These are phyloP conservation scores for Firmiana major DNA, from an alignment of 345 rosid genomes.

Conservation along the genomic window DNA sequence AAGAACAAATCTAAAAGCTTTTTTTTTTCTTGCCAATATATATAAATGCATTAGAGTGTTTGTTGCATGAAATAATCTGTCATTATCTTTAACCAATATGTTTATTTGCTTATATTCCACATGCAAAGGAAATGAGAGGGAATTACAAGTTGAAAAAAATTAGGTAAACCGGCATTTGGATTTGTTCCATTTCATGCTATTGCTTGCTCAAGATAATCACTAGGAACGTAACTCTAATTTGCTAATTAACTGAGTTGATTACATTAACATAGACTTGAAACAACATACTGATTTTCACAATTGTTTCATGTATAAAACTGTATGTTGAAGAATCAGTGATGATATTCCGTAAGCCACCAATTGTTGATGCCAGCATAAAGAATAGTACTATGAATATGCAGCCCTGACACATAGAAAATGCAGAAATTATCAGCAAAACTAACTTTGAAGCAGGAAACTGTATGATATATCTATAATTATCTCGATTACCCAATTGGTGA, in stretches of 20 bases:
- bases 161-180: background rate
- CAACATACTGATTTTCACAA: slow-evolving; percentile 21
- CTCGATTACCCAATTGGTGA: slow-evolving; percentile 79
- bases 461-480: slow-evolving; percentile 15
- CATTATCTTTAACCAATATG: background rate
- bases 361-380: slow-evolving; percentile 86
- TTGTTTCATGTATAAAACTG: slow-evolving; percentile 54
- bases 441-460: background rate
- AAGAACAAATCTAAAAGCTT: too few species aligned
- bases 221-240: background rate
- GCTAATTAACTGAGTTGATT: background rate
- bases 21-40: too few species aligned
- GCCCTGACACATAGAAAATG: slow-evolving; percentile 30
- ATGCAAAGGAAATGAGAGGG: background rate
- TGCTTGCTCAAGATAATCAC: background rate
- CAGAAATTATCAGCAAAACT: background rate
- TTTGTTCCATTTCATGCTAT: background rate
- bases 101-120: background rate
- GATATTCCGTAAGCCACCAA: slow-evolving; percentile 90
- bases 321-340: slow-evolving; percentile 71
- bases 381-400: slow-evolving; percentile 58
- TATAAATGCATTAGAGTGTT: too few species aligned
- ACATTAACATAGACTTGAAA: slow-evolving; percentile 23
- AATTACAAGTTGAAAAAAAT: background rate
- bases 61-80: too few species aligned